Base-by-base conservation (phyloP, 2,329 filamentous ascomycete genomes). In the Aureobasidium sp. region DNA sequence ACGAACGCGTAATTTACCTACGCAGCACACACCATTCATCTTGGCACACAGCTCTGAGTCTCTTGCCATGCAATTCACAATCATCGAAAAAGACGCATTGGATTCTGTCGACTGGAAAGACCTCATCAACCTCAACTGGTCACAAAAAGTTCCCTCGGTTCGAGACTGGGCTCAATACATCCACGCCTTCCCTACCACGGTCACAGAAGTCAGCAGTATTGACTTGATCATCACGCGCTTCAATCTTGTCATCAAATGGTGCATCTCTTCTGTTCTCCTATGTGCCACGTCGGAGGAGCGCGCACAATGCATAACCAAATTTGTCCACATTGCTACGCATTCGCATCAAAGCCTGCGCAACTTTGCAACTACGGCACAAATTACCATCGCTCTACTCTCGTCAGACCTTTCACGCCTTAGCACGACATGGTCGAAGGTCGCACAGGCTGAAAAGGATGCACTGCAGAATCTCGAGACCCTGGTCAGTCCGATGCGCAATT, bases 31-130 rank as follows among this genome's bases (percentile, higher is more conserved):
- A 30, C 88, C 88, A 0, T 93, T 93, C 66, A 84, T 90, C 53
- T 74, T 93, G 21, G 86, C 86, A 0, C 90, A 90, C 60, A 86
- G 90, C 62, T 89, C 88, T 5, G 83, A 88, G 60, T 74, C 85
- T 3, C 75, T 93, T 22, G 88, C 88, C 2, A 85, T 90, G 66
- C 88, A 93, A 61, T 88, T 93, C 60, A 91, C 87, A 0, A 76
- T 93, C 29, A 88, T 93, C 41, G 88, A 93, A 64, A 90, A 91
- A 66, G 88, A 91, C 64, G 88, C 87, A 1, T 74, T 93, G 19
- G 87, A 89, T 60, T 88, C 91, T 66, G 86, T 93, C 57, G 87
- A 91, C 69, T 93, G 88, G 88, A 89, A 86, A 65, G 88, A 93
- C 60, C 74, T 93, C 11, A 87, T 91, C 52, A 86, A 90, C 52